Evolutionary conservation across 768 basidiomycete genomes (phyloP).

Genomic region (Lactarius sp.): DNA sequence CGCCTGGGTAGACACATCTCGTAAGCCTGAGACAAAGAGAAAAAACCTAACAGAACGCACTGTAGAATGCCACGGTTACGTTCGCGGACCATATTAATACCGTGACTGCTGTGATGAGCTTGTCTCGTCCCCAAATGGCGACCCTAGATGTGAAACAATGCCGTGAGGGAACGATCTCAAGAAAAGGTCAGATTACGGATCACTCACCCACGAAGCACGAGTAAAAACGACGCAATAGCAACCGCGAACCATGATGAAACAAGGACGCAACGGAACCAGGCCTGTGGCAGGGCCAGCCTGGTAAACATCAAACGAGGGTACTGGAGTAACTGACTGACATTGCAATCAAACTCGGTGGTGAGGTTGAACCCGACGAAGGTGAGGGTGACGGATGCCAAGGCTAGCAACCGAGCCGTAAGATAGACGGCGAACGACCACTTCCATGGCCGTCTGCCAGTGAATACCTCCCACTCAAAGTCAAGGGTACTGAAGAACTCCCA

Average conservation of each 20-base stretch:
- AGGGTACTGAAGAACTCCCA: conserved; percentile 24
- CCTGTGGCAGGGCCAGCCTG: conserved; percentile 4
- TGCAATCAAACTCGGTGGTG: conserved; percentile 10
- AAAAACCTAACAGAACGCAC: conserved; percentile 1
- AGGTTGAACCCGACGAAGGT: conserved; percentile 22
- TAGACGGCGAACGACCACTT: conserved; percentile 24
- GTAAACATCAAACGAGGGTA: neutral
- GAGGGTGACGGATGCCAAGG: conserved; percentile 7
- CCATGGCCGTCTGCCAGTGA: conserved; percentile 23
- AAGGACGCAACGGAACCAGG: conserved; percentile 15
- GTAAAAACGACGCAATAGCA: conserved; percentile 20
- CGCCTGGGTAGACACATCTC: neutral
- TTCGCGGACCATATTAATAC: conserved; percentile 10
- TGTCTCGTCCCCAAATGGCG: conserved; percentile 23
- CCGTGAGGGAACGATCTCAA: neutral
- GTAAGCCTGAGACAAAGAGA: neutral
- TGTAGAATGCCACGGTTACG: conserved; percentile 4
- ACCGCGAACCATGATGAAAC: conserved; percentile 20
- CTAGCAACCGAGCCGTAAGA: conserved; percentile 10
- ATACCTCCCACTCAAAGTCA: conserved; percentile 23
- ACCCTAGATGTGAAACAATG: conserved; percentile 3
- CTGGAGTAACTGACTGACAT: conserved; percentile 7
- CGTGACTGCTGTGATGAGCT: neutral
- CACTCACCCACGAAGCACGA: conserved; percentile 23
- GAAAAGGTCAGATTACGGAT: neutral